Conservation (phyloP, 2,329 filamentous ascomycete genomes). For the Trichoderma arundinaceum region DNA sequence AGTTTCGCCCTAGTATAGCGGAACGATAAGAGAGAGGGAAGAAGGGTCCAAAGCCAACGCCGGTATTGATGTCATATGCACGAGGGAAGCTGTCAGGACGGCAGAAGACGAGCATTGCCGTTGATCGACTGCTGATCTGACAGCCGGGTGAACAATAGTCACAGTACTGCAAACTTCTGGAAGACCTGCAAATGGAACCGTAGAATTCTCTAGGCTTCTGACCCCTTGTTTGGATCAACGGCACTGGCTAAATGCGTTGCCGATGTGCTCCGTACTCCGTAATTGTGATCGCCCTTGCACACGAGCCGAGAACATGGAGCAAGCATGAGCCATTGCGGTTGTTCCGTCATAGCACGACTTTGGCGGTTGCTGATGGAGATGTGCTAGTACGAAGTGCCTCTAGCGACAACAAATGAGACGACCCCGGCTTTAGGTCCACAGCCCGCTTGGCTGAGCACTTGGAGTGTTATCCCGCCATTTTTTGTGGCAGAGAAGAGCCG, state of each 20-base stretch:
- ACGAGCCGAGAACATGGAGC: slow-evolving; percentile 6
- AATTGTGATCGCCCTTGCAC: slow-evolving; percentile 19
- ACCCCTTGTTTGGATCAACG: not conserved
- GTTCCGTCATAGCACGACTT: slow-evolving; percentile 11
- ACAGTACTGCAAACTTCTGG: slow-evolving; percentile 9
- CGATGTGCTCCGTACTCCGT: not conserved
- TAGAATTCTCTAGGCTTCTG: not conserved
- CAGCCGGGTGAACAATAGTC: not conserved
- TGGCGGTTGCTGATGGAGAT: not conserved
- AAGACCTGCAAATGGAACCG: not conserved
- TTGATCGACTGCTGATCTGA: slow-evolving; percentile 15
- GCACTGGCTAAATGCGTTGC: not conserved
- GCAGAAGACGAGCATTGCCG: not conserved
- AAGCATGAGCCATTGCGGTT: not conserved
- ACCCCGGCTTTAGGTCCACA: not conserved
- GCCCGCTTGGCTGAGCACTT: not conserved
- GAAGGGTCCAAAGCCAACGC: not conserved
- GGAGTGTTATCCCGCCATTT: not conserved
- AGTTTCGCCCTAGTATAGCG: not conserved
- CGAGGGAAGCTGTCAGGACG: not conserved
- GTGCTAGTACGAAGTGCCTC: not conserved
- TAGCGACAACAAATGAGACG: slow-evolving; percentile 6
- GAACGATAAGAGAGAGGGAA: not conserved
- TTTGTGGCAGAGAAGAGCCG: not conserved
- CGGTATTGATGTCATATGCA: not conserved